Conservation (phyloP, 75 land plant genomes). For the Pinus albicaulis region DNA sequence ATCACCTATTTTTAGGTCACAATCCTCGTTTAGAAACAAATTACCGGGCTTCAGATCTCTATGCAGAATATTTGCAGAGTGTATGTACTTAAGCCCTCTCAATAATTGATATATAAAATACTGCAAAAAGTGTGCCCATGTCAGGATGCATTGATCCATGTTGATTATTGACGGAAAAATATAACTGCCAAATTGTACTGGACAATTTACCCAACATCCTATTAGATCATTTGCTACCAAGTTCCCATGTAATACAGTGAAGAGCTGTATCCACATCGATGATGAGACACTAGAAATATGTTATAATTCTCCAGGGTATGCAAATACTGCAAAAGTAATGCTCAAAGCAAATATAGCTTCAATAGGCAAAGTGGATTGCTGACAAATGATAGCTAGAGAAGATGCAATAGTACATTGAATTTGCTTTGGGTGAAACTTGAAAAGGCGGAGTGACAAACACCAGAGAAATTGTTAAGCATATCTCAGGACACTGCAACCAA, state of each 20-base stretch:
- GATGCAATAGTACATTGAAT: neutral
- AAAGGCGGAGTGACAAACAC: neutral
- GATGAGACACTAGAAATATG: too few species aligned
- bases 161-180: conserved; percentile 8
- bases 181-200: neutral
- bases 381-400: neutral
- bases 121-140: conserved; percentile 9
- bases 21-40: conserved; percentile 80
- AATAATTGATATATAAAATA: conserved; percentile 56
- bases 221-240: neutral
- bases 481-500: too few species aligned
- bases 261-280: neutral
- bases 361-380: neutral
- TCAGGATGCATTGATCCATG: neutral
- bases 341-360: neutral
- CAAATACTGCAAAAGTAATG: neutral
- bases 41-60: conserved; percentile 94
- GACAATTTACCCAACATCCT: neutral
- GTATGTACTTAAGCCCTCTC: conserved; percentile 82
- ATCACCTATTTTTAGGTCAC: conserved; percentile 91
- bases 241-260: neutral
- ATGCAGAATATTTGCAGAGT: conserved; percentile 93
- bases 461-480: neutral
- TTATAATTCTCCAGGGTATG: neutral
- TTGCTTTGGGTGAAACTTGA: neutral